A percentile compares a stretch with the other conserved stretches of the same genome.
Conservation (phyloP, 1,284 basidiomycete species). For the Cryptococcus amylolentus region DNA sequence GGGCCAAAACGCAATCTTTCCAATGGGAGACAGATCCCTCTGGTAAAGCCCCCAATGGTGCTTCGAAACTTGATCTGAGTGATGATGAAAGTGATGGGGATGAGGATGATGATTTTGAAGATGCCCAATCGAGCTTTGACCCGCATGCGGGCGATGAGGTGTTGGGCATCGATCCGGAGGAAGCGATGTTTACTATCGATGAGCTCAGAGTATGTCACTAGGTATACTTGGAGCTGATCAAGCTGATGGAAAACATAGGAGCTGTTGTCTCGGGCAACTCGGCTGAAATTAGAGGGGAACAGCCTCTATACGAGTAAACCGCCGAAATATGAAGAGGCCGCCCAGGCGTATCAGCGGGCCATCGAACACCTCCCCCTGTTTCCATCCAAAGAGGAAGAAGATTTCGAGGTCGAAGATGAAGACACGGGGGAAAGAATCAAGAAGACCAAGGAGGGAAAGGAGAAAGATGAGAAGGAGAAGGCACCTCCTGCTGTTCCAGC, state of each 20-base stretch:
- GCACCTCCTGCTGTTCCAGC: conserved; percentile 3
- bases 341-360: conserved; percentile 29
- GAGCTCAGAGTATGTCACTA: conserved; percentile 26
- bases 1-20: conserved; percentile 24
- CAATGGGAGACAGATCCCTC: conserved; percentile 14
- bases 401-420: not conserved
- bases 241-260: conserved; percentile 16
- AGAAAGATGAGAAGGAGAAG: not conserved
- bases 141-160: not conserved
- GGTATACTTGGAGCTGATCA: not conserved
- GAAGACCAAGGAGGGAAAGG: not conserved
- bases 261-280: conserved; percentile 19
- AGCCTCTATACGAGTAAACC: conserved; percentile 31
- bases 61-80: not conserved
- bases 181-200: conserved; percentile 19
- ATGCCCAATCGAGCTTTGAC: conserved; percentile 8
- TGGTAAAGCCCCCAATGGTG: not conserved
- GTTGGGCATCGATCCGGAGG: conserved; percentile 11
- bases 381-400: not conserved
- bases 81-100: conserved; percentile 7
- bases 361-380: conserved; percentile 25
- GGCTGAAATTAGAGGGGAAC: conserved; percentile 40
- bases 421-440: not conserved
- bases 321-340: conserved; percentile 27
- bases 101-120: conserved; percentile 17